These are phyloP conservation scores for Cladophialophora yegresii DNA, from an alignment of 2,329 filamentous ascomycete genomes.

Conservation along the genomic window DNA sequence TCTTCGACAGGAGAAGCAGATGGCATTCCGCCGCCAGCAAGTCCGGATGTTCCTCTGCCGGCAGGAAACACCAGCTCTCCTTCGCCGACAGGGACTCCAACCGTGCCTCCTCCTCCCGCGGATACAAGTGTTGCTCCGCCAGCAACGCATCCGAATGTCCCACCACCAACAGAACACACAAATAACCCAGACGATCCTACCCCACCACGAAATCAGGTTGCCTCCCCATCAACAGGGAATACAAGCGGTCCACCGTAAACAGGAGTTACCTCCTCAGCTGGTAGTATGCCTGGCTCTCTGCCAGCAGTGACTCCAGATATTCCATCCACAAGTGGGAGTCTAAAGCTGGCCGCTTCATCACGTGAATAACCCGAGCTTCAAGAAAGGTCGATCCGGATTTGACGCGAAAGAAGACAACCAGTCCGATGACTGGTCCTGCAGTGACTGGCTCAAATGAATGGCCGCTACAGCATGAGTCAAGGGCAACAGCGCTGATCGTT, in stretches of 20 bases:
- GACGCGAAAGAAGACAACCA: neutral
- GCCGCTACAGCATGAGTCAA: neutral
- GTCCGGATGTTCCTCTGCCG: neutral
- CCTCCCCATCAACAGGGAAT: neutral
- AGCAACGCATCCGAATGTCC: too few relatives aligned
- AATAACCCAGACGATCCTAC: neutral
- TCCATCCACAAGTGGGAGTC: neutral
- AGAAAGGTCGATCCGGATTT: neutral
- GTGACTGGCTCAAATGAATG: neutral
- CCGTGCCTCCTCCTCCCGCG: too few relatives aligned
- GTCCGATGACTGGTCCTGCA: neutral
- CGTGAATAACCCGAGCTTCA: neutral
- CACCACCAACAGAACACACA: too few relatives aligned
- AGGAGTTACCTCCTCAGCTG: neutral
- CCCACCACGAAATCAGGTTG: neutral
- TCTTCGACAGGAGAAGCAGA: neutral
- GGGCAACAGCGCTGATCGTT: neutral
- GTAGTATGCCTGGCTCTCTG: neutral
- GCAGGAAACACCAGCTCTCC: neutral
- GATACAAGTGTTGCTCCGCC: too few relatives aligned
- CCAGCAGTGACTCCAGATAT: neutral
- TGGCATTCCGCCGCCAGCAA: neutral
- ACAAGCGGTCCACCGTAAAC: neutral
- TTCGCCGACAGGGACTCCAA: neutral
- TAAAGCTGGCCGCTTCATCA: neutral